Conservation (phyloP, 495 filamentous ascomycete genomes). For the Thozetella sp. region DNA sequence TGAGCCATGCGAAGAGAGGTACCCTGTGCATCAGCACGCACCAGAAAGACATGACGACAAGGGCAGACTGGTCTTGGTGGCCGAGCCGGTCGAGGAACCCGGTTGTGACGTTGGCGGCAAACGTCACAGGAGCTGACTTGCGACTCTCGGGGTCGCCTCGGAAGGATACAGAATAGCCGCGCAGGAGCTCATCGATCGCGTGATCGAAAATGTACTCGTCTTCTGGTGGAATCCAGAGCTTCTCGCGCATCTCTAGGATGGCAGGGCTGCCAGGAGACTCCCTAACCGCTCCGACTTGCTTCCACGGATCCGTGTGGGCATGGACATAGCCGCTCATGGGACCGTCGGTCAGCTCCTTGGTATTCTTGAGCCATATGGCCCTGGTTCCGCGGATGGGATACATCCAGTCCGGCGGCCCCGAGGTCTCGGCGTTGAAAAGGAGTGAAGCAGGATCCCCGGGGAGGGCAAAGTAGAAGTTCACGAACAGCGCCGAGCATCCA, state of each 20-base stretch:
- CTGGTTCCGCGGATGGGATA: constrained; percentile 18
- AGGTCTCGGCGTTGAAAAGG: constrained; percentile 19
- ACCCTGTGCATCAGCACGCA: constrained; percentile 21
- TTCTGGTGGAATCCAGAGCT: background rate
- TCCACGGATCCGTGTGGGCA: constrained; percentile 8
- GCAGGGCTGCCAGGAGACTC: background rate
- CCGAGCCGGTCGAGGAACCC: constrained; percentile 12
- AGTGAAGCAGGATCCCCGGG: constrained; percentile 17
- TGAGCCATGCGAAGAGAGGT: constrained; percentile 19
- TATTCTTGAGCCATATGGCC: background rate
- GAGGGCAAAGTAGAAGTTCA: constrained; percentile 21
- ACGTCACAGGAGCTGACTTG: constrained; percentile 19
- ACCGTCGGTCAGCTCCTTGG: constrained; percentile 9
- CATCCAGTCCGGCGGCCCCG: constrained; percentile 20
- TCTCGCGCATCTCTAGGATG: background rate
- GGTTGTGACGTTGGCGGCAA: constrained; percentile 8
- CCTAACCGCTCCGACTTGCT: background rate
- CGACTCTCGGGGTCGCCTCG: constrained; percentile 6
- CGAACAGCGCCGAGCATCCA: constrained; percentile 21
- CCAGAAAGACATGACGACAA: constrained; percentile 23
- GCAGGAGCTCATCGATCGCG: constrained; percentile 8
- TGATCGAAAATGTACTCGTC: constrained; percentile 5
- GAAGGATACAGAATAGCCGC: constrained; percentile 18
- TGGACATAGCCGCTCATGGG: constrained; percentile 12
- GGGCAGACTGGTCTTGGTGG: constrained; percentile 11